phyloP scores from a whole-genome alignment of 2,329 filamentous ascomycete genomes.

The Colletotrichum filicis region DNA sequence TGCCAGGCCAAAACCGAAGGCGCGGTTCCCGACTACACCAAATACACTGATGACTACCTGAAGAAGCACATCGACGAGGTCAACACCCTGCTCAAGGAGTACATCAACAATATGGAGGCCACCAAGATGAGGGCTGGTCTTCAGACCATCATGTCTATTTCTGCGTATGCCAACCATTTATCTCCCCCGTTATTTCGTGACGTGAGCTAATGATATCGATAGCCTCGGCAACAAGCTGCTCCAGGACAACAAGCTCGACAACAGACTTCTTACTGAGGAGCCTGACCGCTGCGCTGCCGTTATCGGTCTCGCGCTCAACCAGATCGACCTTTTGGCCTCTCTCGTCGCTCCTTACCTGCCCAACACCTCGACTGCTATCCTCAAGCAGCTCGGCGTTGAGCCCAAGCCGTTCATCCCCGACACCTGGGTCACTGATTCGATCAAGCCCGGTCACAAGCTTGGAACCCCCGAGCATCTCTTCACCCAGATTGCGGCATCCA shows the following conservation, averaged over 20 bases:
- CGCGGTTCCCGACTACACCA: conserved; percentile 71
- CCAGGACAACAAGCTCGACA: conserved; percentile 65
- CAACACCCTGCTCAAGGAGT: conserved; percentile 74
- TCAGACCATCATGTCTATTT: conserved; percentile 73
- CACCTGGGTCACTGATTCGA: conserved; percentile 68
- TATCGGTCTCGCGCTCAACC: conserved; percentile 85
- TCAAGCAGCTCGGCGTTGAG: conserved; percentile 75
- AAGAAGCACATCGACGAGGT: conserved; percentile 69
- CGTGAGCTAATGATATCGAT: not conserved
- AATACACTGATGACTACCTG: conserved; percentile 66
- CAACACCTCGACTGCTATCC: conserved; percentile 78
- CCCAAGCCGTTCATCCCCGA: conserved; percentile 70
- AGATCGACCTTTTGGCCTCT: conserved; percentile 83
- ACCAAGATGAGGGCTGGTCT: conserved; percentile 78
- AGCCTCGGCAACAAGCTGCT: conserved; percentile 60
- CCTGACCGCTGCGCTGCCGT: conserved; percentile 65
- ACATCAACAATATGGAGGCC: conserved; percentile 74
- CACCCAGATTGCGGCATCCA: conserved; percentile 82
- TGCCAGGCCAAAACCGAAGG: conserved; percentile 80
- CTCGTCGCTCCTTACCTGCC: conserved; percentile 89
- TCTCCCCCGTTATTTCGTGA: conserved; percentile 1
- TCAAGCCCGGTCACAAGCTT: conserved; percentile 82
- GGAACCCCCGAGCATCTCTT: conserved; percentile 85
- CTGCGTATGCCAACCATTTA: conserved; percentile 47
- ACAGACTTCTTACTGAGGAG: conserved; percentile 64